Evolutionary conservation across 164 flowering plant species (phyloP).

Genomic region (Sedum album): DNA sequence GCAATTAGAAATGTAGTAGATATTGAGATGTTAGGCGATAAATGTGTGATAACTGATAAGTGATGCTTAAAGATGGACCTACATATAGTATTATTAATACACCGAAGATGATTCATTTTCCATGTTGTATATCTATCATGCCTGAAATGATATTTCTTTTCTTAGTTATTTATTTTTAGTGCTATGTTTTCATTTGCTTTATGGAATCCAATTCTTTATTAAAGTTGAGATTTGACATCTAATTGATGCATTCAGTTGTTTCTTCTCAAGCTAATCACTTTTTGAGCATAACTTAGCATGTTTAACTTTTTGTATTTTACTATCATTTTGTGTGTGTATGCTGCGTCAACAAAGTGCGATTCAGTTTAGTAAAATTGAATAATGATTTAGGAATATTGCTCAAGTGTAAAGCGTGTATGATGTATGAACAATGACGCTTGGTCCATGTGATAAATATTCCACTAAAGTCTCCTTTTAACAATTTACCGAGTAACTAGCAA

Average conservation of each 20-base stretch:
- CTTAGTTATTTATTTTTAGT: neutral
- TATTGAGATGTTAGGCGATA: neutral
- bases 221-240: constrained; percentile 25
- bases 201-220: neutral
- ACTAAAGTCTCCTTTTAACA: neutral
- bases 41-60: neutral
- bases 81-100: neutral
- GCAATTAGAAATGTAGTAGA: neutral
- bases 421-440: neutral
- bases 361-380: neutral
- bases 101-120: neutral
- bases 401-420: neutral
- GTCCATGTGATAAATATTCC: too few relatives aligned
- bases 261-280: constrained; percentile 1
- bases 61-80: neutral
- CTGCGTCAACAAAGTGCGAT: neutral
- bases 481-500: neutral
- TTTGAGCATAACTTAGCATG: neutral
- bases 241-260: constrained; percentile 1
- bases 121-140: neutral
- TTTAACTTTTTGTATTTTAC: neutral
- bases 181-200: constrained; percentile 14
- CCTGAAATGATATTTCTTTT: neutral
- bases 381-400: neutral
- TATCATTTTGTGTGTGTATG: neutral